Evolutionary conservation across 257 asterid genomes (phyloP).

Genomic region (Solanum dulcamara): DNA sequence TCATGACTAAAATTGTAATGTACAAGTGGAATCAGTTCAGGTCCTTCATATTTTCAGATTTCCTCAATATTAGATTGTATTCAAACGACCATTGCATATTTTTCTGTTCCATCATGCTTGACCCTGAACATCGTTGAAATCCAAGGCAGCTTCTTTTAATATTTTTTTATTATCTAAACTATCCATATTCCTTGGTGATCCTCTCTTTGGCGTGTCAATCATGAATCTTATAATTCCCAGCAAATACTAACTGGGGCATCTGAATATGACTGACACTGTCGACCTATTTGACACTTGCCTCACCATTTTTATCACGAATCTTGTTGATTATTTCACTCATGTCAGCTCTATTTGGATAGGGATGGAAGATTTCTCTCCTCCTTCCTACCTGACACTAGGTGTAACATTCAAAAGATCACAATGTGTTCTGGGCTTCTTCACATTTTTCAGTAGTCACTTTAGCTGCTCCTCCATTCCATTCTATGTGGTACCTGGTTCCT

Average conservation of each 20-base stretch:
- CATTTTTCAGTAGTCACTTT: not conserved
- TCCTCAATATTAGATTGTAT: not conserved
- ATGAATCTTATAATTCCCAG: not conserved
- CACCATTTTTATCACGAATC: not conserved
- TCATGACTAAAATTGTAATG: not conserved
- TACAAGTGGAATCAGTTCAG: not conserved
- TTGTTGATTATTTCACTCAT: not conserved
- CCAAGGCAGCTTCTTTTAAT: not conserved
- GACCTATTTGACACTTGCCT: not conserved
- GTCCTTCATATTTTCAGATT: not conserved
- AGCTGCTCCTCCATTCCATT: not conserved
- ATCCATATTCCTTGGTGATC: not conserved
- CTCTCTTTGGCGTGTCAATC: not conserved
- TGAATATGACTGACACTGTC: not conserved
- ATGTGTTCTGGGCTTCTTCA: not conserved
- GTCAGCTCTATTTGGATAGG: not conserved
- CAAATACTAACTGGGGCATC: not conserved
- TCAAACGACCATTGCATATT: not conserved
- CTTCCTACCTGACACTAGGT: not conserved
- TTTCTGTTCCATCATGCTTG: not conserved
- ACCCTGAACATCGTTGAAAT: not conserved
- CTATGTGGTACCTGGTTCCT: not conserved
- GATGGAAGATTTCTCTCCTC: not conserved
- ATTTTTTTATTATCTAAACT: not conserved
- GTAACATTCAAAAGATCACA: not conserved